These are phyloP conservation scores for Eimeria brunetti DNA, from an alignment of 169 alveolate species.

Conservation along the genomic window DNA sequence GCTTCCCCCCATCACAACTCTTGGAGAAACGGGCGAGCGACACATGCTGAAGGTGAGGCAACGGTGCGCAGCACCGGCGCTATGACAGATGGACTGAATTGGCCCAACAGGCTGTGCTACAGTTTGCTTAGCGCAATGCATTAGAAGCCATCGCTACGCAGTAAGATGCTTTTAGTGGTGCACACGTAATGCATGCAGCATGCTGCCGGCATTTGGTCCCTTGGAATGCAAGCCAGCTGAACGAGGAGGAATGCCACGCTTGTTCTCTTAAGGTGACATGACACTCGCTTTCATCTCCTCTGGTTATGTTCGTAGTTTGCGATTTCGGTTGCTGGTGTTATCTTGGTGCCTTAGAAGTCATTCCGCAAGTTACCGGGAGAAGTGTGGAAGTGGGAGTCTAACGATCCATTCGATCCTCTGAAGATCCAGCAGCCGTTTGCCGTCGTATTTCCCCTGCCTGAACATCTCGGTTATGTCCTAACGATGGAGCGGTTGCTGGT, in stretches of 20 bases:
- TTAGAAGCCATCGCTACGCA: background rate
- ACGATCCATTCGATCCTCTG: conserved; percentile 1
- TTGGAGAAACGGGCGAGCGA: conserved; percentile 47
- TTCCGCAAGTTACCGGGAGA: conserved; percentile 28
- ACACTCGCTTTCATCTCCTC: background rate
- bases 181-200: background rate
- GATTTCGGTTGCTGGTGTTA: background rate
- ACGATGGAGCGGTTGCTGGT: conserved; percentile 66
- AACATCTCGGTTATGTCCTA: conserved; percentile 68
- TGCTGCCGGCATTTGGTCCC: background rate
- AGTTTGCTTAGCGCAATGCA: background rate
- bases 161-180: too few relatives aligned
- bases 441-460: conserved; percentile 62
- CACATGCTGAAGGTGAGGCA: conserved; percentile 35
- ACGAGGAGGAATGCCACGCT: background rate
- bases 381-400: conserved; percentile 51
- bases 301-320: background rate
- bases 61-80: background rate
- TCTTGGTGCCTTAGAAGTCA: background rate
- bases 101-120: background rate
- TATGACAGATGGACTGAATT: background rate
- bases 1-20: conserved; percentile 55
- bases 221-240: background rate
- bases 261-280: background rate
- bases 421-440: conserved; percentile 31